Evolutionary conservation across 2,329 filamentous ascomycete species (phyloP), one percentile per base, ranked within the genome.

Genomic region (Monosporascus sp.): DNA sequence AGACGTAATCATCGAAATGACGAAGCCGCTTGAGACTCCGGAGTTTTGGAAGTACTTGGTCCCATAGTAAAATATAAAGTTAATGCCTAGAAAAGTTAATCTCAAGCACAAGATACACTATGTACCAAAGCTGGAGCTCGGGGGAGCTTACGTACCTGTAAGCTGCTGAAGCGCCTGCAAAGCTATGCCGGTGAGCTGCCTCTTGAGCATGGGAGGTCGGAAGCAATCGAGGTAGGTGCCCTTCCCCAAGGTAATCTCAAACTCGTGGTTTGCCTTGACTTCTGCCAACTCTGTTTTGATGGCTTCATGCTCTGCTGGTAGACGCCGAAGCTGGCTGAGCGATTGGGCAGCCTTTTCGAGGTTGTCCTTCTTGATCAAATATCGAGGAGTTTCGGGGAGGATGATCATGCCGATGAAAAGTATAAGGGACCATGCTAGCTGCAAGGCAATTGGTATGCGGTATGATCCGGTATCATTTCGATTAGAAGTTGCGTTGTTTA

Each of bases 131-230:
- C 63, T 78, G 86, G 36, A 82, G 82, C 24, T 26, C 24, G 24
- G 24, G 6, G 24, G 24, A 5, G 4, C 6, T 7, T 19, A 52
- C 48, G 51, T 65, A 52, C 70, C 77, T 8, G 80, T 84, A 38
- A 82, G 72, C 66, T 87, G 85, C 67, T 88, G 84, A 1, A 88
- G 76, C 17, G 74, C 81, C 69, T 91, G 87, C 0, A 90, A 69
- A 1, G 73, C 72, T 71, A 85, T 86, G 16, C 87, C 87, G 2
- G 86, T 89, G 34, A 86, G 68, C 56, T 86, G 80, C 53, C 87
- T 80, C 71, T 83, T 83, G 5, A 76, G 64, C 59, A 82, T 76
- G 9, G 69, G 68, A 14, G 71, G 71, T 17, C 69, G 70, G 73
- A 84, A 82, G 68, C 80, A 83, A 59, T 82, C 79, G 2, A 79